phyloP scores from a whole-genome alignment of 805 yeast genomes.

The Komagataella pseudopastoris region DNA sequence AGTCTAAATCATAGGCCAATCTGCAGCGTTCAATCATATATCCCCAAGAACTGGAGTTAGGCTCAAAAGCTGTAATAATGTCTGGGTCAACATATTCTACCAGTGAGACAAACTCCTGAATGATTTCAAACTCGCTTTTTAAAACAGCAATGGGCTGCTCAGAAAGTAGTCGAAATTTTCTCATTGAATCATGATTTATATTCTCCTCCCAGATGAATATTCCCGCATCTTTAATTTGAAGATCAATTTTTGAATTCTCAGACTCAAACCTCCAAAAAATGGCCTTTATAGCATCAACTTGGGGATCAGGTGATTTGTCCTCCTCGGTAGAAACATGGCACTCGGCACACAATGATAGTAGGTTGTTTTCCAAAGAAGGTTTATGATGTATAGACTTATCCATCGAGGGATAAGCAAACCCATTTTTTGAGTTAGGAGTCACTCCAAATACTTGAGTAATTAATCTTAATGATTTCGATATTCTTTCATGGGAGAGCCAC shows the following conservation, averaged over 20 bases:
- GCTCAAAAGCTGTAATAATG: slow-evolving; percentile 74
- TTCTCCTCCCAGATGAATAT: slow-evolving; percentile 10
- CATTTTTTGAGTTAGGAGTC: slow-evolving; percentile 24
- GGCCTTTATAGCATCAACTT: slow-evolving; percentile 38
- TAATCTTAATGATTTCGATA: slow-evolving; percentile 7
- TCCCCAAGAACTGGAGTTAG: slow-evolving; percentile 80
- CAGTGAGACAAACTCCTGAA: slow-evolving; percentile 37
- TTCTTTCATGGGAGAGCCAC: slow-evolving; percentile 3
- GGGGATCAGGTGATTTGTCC: slow-evolving; percentile 49
- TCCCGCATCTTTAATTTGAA: slow-evolving; percentile 24
- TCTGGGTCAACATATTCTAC: slow-evolving; percentile 73
- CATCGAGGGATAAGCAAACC: slow-evolving; percentile 23
- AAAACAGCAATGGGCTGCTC: slow-evolving; percentile 24
- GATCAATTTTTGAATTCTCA: slow-evolving; percentile 19
- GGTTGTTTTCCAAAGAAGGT: slow-evolving; percentile 24
- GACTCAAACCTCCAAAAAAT: slow-evolving; percentile 54
- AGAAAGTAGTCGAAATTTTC: slow-evolving; percentile 7
- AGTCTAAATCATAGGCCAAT: slow-evolving; percentile 30
- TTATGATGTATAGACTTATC: slow-evolving; percentile 15
- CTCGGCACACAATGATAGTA: slow-evolving; percentile 56
- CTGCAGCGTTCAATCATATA: slow-evolving; percentile 58
- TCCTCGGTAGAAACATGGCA: slow-evolving; percentile 47
- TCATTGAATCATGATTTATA: slow-evolving; percentile 1
- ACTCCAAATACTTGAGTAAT: slow-evolving; percentile 40
- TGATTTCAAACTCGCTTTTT: slow-evolving; percentile 43